Evolutionary conservation across 352 stramenopile species (phyloP), one percentile per base, ranked within the genome.

Genomic region (Pythium phragmitis): DNA sequence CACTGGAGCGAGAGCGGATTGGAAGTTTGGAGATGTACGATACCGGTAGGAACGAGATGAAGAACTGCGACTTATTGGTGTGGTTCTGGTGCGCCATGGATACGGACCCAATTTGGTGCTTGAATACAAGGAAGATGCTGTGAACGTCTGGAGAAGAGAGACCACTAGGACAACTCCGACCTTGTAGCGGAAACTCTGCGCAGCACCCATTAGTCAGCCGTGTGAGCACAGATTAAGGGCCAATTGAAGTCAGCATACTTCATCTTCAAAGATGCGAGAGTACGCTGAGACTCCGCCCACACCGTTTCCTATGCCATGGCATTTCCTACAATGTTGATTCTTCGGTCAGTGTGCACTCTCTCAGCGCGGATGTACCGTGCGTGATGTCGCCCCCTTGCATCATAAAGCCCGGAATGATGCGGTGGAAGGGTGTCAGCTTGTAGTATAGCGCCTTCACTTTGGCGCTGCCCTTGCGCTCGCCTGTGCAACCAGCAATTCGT

Each of bases 1-100:
- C 6, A 52, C 7, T 7, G 12, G 5, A 6, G 4, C 23, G 13
- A 7, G 37, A 49, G 26, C 11, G 34, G 26, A 36, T 19, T 21
- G 19, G 16, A 37, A 8, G 21, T 6, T 8, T 16, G 34, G n/a
- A 53, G 21, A 46, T 16, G 30, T 37, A 60, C 5, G n/a, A 7
- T 19, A 91, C 79, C 7, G 70, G 71, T 23, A 72, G 65, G 45
- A 96, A 97, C 51, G 94, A 99, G 64, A 99, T 98, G 79, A 99
- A 99, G 80, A 99, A 99, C 76, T 99, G 98, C 50, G 86, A 98
- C 17, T 96, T 96, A 77, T 99, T 99, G 14, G 85, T 99, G 70
- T 97, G 85, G 65, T 81, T 96, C 67, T 95, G 90, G 68, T 99
- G 99, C 13, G 97, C 97, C 97, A 99, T 99, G 50, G 92, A 98